Evolutionary conservation across 768 basidiomycete genomes (phyloP), one percentile per base, ranked within the genome.

Genomic region (Myochromella boudieri): DNA sequence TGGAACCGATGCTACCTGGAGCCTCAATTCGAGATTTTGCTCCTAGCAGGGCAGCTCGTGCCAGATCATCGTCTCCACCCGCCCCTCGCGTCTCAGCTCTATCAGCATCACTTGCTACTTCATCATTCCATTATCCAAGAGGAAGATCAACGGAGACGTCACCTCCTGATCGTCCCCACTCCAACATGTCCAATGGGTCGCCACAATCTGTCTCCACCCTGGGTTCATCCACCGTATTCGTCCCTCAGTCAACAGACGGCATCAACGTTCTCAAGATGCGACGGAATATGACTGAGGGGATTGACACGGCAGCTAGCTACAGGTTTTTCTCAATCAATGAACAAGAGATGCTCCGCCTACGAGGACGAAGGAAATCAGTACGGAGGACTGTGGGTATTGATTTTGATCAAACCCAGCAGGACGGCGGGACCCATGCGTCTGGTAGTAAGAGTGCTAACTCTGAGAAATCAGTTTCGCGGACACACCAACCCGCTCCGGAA

Each of bases 71-170:
- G 3, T 59, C 74, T 26, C 60, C 76, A 4, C 61, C 70, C 21
- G 57, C 63, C 21, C 68, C 73, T 24, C 69, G 71, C 40, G 51
- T 74, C 25, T 90, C 87, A 42, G 79, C 82, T 4, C 76, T 90
- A 33, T 88, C 87, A 15, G 79, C 78, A n/a, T 87, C 87, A 26
- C 69, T 89, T 34, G 80, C 74, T 5, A 77, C 76, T 17, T 74
- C 84, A 15, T 66, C 68, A 12, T 80, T 87, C 54, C 75, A 84
- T 48, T 70, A 80, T 54, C 76, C 79, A 4, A 73, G 63, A 46
- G 68, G 69, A 18, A 56, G 46, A 42, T 52, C 52, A 36, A 59
- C 59, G 17, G 55, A 42, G 15, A 28, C 52, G 6, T 51, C 60
- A 10, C 52, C 56, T 39, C 49, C 42, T 11, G 27, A 44, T 32